phyloP scores from a whole-genome alignment of 768 basidiomycete genomes.

The Phaffia tasmanica region DNA sequence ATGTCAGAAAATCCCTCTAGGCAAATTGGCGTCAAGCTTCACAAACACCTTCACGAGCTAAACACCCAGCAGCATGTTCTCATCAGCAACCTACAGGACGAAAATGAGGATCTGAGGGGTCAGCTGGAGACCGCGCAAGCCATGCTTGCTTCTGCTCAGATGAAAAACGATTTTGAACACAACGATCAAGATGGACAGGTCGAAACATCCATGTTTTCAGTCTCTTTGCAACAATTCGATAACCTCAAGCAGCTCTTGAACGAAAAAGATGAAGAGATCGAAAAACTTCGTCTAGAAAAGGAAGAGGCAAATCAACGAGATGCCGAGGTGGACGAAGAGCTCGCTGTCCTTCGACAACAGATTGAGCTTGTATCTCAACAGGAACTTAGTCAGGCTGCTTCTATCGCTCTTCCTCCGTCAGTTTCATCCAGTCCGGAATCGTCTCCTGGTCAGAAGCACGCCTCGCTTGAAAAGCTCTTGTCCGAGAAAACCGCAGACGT shows the following conservation, averaged over 20 bases:
- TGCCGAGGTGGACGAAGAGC: slow-evolving; percentile 2
- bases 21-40: slow-evolving; percentile 76
- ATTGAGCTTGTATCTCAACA: slow-evolving; percentile 12
- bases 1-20: slow-evolving; percentile 47
- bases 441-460: no score
- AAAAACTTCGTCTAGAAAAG: neutral
- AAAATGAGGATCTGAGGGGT: slow-evolving; percentile 49
- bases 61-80: slow-evolving; percentile 47
- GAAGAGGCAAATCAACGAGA: slow-evolving; percentile 2
- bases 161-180: neutral
- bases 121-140: slow-evolving; percentile 63
- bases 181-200: neutral
- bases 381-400: neutral
- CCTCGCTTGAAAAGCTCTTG: neutral
- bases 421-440: no score
- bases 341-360: slow-evolving; percentile 4
- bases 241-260: neutral
- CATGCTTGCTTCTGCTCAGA: slow-evolving; percentile 37
- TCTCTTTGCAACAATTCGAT: neutral
- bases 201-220: neutral
- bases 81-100: slow-evolving; percentile 21
- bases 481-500: neutral
- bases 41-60: slow-evolving; percentile 71
- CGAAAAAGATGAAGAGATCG: slow-evolving; percentile 7
- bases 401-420: no score